A percentile compares a stretch with the other conserved stretches of the same genome.
These are phyloP conservation scores for Epichloe elymi DNA, from an alignment of 2,329 filamentous ascomycete genomes.

Conservation along the genomic window DNA sequence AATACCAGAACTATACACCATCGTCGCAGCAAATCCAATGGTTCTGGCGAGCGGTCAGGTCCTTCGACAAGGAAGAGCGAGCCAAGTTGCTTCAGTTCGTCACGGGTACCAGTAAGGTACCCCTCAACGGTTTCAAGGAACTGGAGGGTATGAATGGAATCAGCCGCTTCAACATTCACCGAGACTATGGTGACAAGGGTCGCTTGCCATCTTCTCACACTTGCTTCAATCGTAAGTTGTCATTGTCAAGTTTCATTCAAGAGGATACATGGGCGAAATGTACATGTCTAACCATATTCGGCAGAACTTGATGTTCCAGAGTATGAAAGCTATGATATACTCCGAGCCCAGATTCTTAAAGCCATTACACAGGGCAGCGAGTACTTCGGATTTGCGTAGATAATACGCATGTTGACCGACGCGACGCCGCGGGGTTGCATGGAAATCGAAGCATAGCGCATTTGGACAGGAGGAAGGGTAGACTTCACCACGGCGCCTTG, in stretches of 20 bases:
- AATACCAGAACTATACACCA: constrained; percentile 94
- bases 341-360: constrained; percentile 79
- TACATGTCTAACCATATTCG: not conserved
- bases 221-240: constrained; percentile 90
- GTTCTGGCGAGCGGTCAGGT: constrained; percentile 97
- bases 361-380: constrained; percentile 97
- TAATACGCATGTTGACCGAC: constrained; percentile 4
- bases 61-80: constrained; percentile 97
- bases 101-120: constrained; percentile 95
- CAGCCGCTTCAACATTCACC: constrained; percentile 96
- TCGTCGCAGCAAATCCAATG: constrained; percentile 96
- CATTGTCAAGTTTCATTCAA: constrained; percentile 19
- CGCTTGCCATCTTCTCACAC: constrained; percentile 93
- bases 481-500: constrained; percentile 2
- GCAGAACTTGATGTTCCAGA: constrained; percentile 94
- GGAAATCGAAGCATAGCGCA: not conserved
- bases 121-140: constrained; percentile 96
- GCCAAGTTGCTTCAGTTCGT: constrained; percentile 97
- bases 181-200: constrained; percentile 93
- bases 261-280: not conserved
- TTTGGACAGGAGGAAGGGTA: not conserved
- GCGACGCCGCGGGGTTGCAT: not conserved
- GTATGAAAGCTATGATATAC: constrained; percentile 88
- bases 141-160: constrained; percentile 98
- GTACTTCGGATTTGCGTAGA: constrained; percentile 91